phyloP scores from a whole-genome alignment of 202 grass and related monocot genomes.

The Setaria italica region DNA sequence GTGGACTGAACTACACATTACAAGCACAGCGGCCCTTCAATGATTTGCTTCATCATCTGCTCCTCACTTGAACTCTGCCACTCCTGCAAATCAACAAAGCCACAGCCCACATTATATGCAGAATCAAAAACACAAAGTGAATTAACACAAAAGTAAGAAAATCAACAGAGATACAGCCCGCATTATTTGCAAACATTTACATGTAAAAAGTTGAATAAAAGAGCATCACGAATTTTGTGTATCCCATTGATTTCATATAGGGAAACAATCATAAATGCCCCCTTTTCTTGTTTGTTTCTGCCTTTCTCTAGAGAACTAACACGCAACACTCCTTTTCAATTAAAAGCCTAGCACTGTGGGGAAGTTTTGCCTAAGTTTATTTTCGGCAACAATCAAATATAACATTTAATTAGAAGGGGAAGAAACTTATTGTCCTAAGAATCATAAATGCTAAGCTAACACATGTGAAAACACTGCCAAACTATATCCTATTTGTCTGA shows the following conservation, averaged over 20 bases:
- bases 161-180: neutral
- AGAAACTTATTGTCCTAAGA: too few species aligned
- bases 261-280: too few species aligned
- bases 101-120: neutral
- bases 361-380: neutral
- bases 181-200: neutral
- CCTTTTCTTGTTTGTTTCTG: too few species aligned
- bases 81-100: slow-evolving; percentile 44
- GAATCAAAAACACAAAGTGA: neutral
- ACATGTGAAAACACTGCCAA: neutral
- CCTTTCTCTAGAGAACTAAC: too few species aligned
- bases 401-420: neutral
- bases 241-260: neutral
- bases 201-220: neutral
- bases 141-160: neutral
- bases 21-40: neutral
- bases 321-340: neutral
- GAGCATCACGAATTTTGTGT: neutral
- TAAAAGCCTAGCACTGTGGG: neutral
- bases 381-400: neutral
- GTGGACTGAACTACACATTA: slow-evolving; percentile 10
- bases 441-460: neutral
- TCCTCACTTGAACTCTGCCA: neutral
- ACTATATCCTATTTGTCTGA: neutral
- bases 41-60: neutral